Conservation (phyloP, 1,284 basidiomycete species). For the Leccinum colubrinum region DNA sequence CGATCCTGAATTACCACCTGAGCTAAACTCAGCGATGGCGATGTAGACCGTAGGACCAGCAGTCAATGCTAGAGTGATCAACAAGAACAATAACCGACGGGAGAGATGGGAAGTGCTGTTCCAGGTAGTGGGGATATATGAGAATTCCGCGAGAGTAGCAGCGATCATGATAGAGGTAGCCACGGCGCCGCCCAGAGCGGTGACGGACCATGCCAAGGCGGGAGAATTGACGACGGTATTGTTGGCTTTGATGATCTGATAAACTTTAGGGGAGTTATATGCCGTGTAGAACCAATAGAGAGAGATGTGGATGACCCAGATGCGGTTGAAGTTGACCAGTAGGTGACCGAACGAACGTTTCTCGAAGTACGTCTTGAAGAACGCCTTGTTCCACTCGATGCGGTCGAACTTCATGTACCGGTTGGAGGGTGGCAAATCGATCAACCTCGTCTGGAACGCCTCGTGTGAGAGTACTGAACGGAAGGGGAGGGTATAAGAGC, state of each 20-base stretch:
- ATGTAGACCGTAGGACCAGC: conserved; percentile 91
- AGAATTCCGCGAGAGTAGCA: conserved; percentile 90
- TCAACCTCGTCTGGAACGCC: conserved; percentile 68
- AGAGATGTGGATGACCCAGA: conserved; percentile 94
- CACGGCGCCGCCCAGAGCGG: conserved; percentile 88
- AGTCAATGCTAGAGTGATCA: conserved; percentile 82
- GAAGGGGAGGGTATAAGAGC: not conserved
- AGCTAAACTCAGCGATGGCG: conserved; percentile 61
- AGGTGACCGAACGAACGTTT: conserved; percentile 93
- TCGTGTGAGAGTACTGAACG: not conserved
- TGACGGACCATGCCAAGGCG: conserved; percentile 86
- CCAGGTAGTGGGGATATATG: conserved; percentile 96
- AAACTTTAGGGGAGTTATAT: conserved; percentile 89
- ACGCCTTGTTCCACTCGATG: conserved; percentile 91
- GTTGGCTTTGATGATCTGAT: conserved; percentile 38
- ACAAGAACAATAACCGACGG: conserved; percentile 81
- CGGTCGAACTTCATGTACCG: conserved; percentile 95
- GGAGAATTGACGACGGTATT: conserved; percentile 48
- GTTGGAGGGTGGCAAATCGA: conserved; percentile 86
- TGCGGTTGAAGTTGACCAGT: conserved; percentile 96
- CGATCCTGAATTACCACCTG: conserved; percentile 55
- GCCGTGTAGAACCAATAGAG: conserved; percentile 94
- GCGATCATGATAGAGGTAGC: conserved; percentile 91
- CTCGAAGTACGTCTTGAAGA: conserved; percentile 98
- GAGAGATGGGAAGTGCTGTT: conserved; percentile 94